Evolutionary conservation across 2,329 filamentous ascomycete genomes (phyloP), one percentile per base, ranked within the genome.

Genomic region (Xylaria sp.): DNA sequence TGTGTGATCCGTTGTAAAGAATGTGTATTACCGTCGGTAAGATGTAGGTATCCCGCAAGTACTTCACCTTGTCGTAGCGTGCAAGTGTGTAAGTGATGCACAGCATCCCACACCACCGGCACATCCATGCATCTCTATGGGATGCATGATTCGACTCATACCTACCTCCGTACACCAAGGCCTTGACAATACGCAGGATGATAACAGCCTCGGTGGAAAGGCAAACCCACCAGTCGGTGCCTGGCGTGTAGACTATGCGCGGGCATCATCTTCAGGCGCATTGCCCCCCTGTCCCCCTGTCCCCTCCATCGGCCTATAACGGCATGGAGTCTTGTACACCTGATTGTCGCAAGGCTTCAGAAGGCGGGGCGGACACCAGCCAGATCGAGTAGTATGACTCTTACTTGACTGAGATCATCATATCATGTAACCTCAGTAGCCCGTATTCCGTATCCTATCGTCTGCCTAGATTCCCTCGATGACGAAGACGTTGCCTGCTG

Each of bases 241-340:
- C 59, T 61, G 58, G 58, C 54, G 56, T 63, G 56, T 34, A 4
- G 10, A 34, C 19, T 35, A 51, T 51, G 49, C 49, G 19, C 19
- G 23, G 23, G 23, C 23, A 4, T 30, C 23, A 51, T 51, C 49
- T 16, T 34, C 23, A 18, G 34, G 49, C 49, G 7, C 53, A 59
- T 58, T 30, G 56, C 52, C 37, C 44, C 18, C 35, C 8, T 9
- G 49, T 42, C 30, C 59, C 59, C 62, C 57, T 60, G 59, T 52
- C 54, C 61, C 60, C 54, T 61, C 59, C 60, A 42, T 57, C 44
- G 44, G 57, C 56, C 59, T 42, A 57, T 59, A 63, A 58, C 56
- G 63, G 59, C 59, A 58, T 53, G 48, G 50, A 57, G 53, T 58
- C 50, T 52, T 63, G 49, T 37, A 58, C 63, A 65, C 54, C 61